Evolutionary conservation across 75 land plant genomes (phyloP).

Genomic region (Pinus albicaulis): DNA sequence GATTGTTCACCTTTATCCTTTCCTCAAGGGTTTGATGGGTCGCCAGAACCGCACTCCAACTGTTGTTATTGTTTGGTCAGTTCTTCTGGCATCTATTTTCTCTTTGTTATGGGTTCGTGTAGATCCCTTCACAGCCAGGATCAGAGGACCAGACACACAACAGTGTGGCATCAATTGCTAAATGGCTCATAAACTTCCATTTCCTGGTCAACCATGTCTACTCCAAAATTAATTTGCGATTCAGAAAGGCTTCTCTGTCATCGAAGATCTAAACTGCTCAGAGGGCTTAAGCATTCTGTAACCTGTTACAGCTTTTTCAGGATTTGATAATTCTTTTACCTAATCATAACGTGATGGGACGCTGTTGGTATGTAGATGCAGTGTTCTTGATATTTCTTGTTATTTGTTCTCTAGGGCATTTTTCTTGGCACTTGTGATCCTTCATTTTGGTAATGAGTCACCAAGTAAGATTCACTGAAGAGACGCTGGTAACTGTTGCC

Average conservation of each 20-base stretch:
- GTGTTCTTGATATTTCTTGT: background rate
- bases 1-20: constrained; percentile 85
- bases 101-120: constrained; percentile 81
- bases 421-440: background rate
- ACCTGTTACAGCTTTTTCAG: background rate
- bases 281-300: background rate
- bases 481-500: background rate
- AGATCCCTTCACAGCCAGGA: constrained; percentile 73
- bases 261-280: background rate
- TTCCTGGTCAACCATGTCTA: background rate
- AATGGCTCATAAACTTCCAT: background rate
- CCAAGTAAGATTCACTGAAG: background rate
- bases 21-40: constrained; percentile 92
- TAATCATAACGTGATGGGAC: background rate
- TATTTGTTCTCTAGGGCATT: background rate
- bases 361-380: background rate
- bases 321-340: background rate
- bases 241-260: background rate
- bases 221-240: background rate
- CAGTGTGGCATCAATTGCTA: constrained; percentile 64
- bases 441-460: background rate
- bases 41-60: constrained; percentile 90
- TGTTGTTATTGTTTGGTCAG: constrained; percentile 83
- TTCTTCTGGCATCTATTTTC: constrained; percentile 85
- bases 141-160: constrained; percentile 57